Base-by-base conservation (phyloP, 2,329 filamentous ascomycete genomes). In the Alternaria viburni region DNA sequence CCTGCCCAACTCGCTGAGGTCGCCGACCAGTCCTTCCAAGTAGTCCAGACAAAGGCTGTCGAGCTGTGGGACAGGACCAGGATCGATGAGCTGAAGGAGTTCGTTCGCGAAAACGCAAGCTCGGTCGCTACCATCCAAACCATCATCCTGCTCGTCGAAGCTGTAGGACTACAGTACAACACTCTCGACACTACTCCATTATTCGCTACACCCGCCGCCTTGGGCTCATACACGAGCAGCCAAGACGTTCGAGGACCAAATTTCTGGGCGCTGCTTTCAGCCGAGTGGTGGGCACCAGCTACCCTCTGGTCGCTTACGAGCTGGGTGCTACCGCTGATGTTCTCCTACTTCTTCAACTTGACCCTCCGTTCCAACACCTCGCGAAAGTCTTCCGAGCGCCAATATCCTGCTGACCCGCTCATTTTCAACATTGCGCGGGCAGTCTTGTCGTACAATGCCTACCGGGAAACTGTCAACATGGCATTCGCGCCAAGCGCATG, bases 311-410 rank as follows among this genome's bases (percentile, higher is more conserved):
- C 88, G 6, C 77, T 90, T 36, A 96, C 93, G 10, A 91, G 88
- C 76, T 79, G 92, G 58, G 74, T 92, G 46, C 69, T 95, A 26
- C 95, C 95, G 2, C 83, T 90, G 54, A 66, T 91, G 30, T 84
- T 89, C 45, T 93, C 92, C 25, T 98, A 96, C 83, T 97, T 97
- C 79, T 91, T 97, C 87, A 98, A 98, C 81, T 81, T 97, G 74
- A 92, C 90, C 43, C 81, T 87, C 57, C 84, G 86, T 45, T 83
- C 84, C 21, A 86, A 83, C 72, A 84, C 70, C 61, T 83, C 78
- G 72, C 80, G 78, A 75, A 78, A 79, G 64, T 79, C 80, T 17
- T 73, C 75, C 4, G 79, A 78, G 57, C 74, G 78, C 19, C 86
- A 88, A 67, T 89, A 90, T 68, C 82, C 85, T 6, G 89, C 95